These are phyloP conservation scores for Rhodotorula sp. DNA, from an alignment of 1,284 basidiomycete species.

Conservation along the genomic window DNA sequence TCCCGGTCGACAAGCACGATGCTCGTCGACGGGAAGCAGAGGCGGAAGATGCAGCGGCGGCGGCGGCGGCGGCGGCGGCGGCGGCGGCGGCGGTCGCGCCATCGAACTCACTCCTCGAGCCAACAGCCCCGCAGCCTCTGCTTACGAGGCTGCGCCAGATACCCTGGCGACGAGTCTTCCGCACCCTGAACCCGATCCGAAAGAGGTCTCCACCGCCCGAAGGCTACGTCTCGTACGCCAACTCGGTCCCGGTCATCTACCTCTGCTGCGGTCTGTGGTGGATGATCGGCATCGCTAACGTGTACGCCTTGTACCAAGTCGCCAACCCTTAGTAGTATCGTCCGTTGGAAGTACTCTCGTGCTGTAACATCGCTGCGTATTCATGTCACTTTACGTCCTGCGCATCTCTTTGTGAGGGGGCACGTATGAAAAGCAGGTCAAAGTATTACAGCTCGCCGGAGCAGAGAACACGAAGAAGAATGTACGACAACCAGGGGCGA, in stretches of 20 bases:
- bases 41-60: neutral
- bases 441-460: too few species aligned
- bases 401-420: too few species aligned
- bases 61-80: neutral
- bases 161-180: neutral
- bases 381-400: neutral
- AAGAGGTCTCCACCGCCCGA: constrained; percentile 5
- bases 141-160: neutral
- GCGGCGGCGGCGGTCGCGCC: neutral
- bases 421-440: too few species aligned
- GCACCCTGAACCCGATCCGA: constrained; percentile 37
- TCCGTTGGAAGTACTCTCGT: neutral
- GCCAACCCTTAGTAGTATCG: neutral
- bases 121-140: too few species aligned
- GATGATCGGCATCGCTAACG: constrained; percentile 30
- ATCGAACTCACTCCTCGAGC: neutral
- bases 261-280: constrained; percentile 25
- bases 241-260: constrained; percentile 33
- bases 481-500: too few species aligned
- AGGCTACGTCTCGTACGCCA: constrained; percentile 39
- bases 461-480: too few species aligned
- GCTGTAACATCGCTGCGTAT: neutral
- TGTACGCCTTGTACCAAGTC: constrained; percentile 35
- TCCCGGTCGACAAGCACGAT: constrained; percentile 14
- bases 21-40: neutral